Conservation (phyloP, 2,329 filamentous ascomycete species). For the Botryotinia narcissicola region DNA sequence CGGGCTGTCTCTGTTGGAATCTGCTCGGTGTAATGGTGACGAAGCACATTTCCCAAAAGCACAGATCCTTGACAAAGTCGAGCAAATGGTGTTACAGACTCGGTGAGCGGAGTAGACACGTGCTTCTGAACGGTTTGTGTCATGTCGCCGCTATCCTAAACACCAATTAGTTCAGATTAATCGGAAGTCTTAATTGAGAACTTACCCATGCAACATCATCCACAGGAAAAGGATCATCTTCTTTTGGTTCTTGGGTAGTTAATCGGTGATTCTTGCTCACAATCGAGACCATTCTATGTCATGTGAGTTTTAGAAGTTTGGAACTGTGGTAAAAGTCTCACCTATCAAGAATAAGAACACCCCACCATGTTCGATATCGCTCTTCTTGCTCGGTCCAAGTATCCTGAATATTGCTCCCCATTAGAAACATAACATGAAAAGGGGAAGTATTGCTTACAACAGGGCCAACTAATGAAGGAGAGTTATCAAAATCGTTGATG, state of each 20-base stretch:
- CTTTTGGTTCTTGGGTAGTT: slow-evolving; percentile 35
- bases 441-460: slow-evolving; percentile 33
- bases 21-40: slow-evolving; percentile 34
- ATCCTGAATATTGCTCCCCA: slow-evolving; percentile 30
- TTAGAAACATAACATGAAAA: background rate
- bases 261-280: slow-evolving; percentile 35
- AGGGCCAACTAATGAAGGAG: slow-evolving; percentile 41
- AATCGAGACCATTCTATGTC: slow-evolving; percentile 34
- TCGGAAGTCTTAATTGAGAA: background rate
- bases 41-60: slow-evolving; percentile 40
- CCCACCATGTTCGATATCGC: slow-evolving; percentile 49
- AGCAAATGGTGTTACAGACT: slow-evolving; percentile 49
- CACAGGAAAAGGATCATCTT: slow-evolving; percentile 30
- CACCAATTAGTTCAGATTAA: slow-evolving; percentile 11
- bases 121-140: slow-evolving; percentile 33
- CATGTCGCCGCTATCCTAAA: slow-evolving; percentile 42
- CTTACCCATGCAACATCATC: slow-evolving; percentile 44
- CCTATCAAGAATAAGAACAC: slow-evolving; percentile 47
- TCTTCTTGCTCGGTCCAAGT: slow-evolving; percentile 51
- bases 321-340: slow-evolving; percentile 22
- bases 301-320: slow-evolving; percentile 20
- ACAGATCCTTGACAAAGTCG: slow-evolving; percentile 46
- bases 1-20: slow-evolving; percentile 28
- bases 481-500: slow-evolving; percentile 41
- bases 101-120: slow-evolving; percentile 42